Evolutionary conservation across 1,284 basidiomycete genomes (phyloP), one percentile per base, ranked within the genome.

Genomic region (Austroboletus novae-zelandiae): DNA sequence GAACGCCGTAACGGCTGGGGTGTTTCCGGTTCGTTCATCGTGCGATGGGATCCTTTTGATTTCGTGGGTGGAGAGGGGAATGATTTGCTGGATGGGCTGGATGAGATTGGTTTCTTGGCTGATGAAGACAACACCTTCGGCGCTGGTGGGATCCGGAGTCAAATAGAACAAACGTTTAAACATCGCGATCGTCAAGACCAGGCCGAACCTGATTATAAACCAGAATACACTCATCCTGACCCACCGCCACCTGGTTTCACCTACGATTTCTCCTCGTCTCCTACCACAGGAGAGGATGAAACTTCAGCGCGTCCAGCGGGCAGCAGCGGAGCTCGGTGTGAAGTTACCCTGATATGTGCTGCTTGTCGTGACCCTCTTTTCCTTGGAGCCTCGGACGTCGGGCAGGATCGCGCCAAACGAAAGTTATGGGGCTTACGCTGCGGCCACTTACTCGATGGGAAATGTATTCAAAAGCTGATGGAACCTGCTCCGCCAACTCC

Each of bases 371-470:
- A 82, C 48, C 80, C 82, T 0, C 72, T 89, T 4, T 62, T 83
- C 23, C 59, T 74, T 14, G 68, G 67, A 20, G 67, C 66, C 11
- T 65, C 65, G 3, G 69, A 69, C 10, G 54, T 60, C n/a, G 67
- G 66, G 20, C 69, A 70, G 29, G 72, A 67, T 39, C 64, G 61
- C 20, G 69, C 69, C 40, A 66, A 65, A 34, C 69, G 73, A 48
- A 74, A 76, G 40, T 67, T 89, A 4, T 89, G 85, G 86, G 80
- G 77, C 2, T 66, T 90, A 48, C 73, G 84, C 35, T 90, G 87
- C 51, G 87, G 87, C 0, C 87, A 90, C 60, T 68, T 90, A 58
- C 74, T 90, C 3, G 88, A 90, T 57, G 88, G 86, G 40, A 85
- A 84, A 61, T 90, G 87, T 57, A 66, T 85, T 5, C 75, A 76